Conservation (phyloP, 164 flowering plant genomes). For the Akebia trifoliata region DNA sequence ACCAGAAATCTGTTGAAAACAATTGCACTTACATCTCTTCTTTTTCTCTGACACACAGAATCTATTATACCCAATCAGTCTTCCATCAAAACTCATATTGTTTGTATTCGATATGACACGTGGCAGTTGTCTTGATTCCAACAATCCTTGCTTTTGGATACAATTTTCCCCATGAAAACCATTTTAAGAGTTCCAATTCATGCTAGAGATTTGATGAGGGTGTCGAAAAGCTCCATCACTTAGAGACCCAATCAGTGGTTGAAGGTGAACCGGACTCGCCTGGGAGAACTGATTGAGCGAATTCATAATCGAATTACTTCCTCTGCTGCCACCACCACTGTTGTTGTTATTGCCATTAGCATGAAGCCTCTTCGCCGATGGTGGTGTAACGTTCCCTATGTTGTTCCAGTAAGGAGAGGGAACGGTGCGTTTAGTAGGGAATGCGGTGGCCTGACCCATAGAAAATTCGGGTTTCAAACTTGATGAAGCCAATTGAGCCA, state of each 20-base stretch:
- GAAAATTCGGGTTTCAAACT: slow-evolving; percentile 7
- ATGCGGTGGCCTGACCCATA: neutral
- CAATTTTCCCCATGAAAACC: neutral
- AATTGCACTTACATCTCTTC: too few relatives aligned
- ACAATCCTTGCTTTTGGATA: neutral
- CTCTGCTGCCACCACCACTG: slow-evolving; percentile 7
- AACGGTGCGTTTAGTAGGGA: slow-evolving; percentile 22
- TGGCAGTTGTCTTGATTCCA: neutral
- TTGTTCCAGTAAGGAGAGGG: slow-evolving; percentile 31
- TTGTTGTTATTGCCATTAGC: slow-evolving; percentile 4
- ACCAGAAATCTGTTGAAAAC: slow-evolving; percentile 2
- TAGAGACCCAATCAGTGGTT: slow-evolving; percentile 29
- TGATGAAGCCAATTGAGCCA: slow-evolving; percentile 13
- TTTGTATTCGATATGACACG: neutral
- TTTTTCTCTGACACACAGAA: slow-evolving; percentile 9
- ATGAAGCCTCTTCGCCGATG: slow-evolving; percentile 21
- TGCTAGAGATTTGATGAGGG: slow-evolving; percentile 36
- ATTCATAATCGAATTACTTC: slow-evolving; percentile 24
- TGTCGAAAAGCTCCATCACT: slow-evolving; percentile 41
- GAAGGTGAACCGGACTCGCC: slow-evolving; percentile 24
- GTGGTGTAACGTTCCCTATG: neutral
- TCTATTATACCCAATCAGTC: slow-evolving; percentile 1
- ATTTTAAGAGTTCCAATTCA: slow-evolving; percentile 47
- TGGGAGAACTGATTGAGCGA: slow-evolving; percentile 43
- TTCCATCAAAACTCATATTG: neutral